phyloP scores from a whole-genome alignment of 306 rosid genomes.

The Ammopiptanthus mongolicus region DNA sequence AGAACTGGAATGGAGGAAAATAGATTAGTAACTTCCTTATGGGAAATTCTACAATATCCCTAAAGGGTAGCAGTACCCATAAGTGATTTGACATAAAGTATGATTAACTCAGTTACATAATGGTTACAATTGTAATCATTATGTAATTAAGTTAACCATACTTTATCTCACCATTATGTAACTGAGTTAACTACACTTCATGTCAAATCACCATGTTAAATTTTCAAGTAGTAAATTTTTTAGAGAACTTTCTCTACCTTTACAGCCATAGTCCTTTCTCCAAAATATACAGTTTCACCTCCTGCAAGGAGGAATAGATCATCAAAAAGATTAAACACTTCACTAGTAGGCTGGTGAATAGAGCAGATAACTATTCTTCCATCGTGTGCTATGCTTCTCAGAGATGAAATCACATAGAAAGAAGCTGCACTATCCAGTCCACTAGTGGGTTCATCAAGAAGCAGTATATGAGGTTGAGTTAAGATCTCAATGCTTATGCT shows the following conservation, averaged over 20 bases:
- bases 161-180: neutral
- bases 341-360: constrained; percentile 72
- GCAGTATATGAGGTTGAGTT: constrained; percentile 51
- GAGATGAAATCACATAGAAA: constrained; percentile 59
- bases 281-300: constrained; percentile 70
- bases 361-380: constrained; percentile 62
- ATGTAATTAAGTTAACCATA: neutral
- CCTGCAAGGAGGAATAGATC: constrained; percentile 57
- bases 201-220: neutral
- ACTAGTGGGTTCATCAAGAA: constrained; percentile 82
- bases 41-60: neutral
- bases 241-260: constrained; percentile 31
- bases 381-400: constrained; percentile 48
- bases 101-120: neutral
- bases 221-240: neutral
- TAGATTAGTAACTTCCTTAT: neutral
- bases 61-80: too few species aligned
- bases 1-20: constrained; percentile 48
- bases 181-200: neutral
- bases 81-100: neutral
- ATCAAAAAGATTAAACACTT: constrained; percentile 64
- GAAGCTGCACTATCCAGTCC: constrained; percentile 87
- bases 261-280: constrained; percentile 45
- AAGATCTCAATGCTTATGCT: constrained; percentile 73
- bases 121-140: too few species aligned